These are phyloP conservation scores for Pythium insidiosum DNA, from an alignment of 352 stramenopile genomes.

Conservation along the genomic window DNA sequence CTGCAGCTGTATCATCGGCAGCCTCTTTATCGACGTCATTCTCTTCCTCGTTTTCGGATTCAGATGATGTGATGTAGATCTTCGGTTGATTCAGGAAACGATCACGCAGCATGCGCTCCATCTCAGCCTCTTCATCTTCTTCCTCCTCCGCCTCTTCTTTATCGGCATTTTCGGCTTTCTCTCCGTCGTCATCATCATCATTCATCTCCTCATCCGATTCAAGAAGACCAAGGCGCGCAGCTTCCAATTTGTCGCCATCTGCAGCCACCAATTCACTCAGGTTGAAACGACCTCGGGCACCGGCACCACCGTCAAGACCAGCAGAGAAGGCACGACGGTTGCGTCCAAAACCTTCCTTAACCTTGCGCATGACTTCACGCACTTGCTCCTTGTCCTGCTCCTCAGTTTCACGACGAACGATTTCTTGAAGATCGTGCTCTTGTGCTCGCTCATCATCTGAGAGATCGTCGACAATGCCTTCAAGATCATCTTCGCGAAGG, in stretches of 20 bases:
- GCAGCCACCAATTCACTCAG: conserved; percentile 74
- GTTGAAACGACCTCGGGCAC: conserved; percentile 75
- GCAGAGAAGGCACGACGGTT: conserved; percentile 71
- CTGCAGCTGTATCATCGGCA: conserved; percentile 28
- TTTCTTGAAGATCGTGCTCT: conserved; percentile 58
- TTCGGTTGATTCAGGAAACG: conserved; percentile 70
- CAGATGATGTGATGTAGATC: conserved; percentile 84
- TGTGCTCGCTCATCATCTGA: conserved; percentile 73
- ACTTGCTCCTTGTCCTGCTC: conserved; percentile 62
- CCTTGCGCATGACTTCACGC: conserved; percentile 82
- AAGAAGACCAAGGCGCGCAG: conserved; percentile 63
- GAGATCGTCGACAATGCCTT: conserved; percentile 81
- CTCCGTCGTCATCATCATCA: conserved; percentile 39
- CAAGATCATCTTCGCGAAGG: conserved; percentile 69
- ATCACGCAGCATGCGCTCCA: conserved; percentile 72
- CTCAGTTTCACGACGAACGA: conserved; percentile 65
- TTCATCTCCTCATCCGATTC: conserved; percentile 76
- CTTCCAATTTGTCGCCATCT: conserved; percentile 69
- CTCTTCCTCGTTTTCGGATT: conserved; percentile 63
- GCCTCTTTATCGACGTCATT: conserved; percentile 35
- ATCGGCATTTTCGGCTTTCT: conserved; percentile 26
- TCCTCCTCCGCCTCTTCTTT: conserved; percentile 27
- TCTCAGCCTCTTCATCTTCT: conserved; percentile 74
- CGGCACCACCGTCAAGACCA: conserved; percentile 30
- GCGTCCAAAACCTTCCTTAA: conserved; percentile 83